These are phyloP conservation scores for Alternaria sp. DNA, from an alignment of 2,329 filamentous ascomycete species.

Conservation along the genomic window DNA sequence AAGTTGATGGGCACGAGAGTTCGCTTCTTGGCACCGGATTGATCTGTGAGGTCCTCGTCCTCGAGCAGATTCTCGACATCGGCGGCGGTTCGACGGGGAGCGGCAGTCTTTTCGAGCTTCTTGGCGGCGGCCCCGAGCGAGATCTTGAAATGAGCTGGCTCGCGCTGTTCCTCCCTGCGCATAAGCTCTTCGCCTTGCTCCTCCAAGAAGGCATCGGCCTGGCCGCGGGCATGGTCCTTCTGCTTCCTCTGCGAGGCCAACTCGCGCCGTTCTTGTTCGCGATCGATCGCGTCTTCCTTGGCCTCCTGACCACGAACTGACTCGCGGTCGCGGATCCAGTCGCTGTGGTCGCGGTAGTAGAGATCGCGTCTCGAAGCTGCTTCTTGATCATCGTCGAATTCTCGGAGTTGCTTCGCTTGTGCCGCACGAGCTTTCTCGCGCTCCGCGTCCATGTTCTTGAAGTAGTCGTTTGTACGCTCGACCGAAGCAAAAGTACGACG, in stretches of 20 bases:
- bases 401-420: slow-evolving; percentile 72
- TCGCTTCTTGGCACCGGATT: slow-evolving; percentile 70
- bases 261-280: slow-evolving; percentile 78
- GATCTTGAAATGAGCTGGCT: slow-evolving; percentile 82
- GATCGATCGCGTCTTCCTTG: slow-evolving; percentile 80
- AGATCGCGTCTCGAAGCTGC: slow-evolving; percentile 71
- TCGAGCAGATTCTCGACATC: slow-evolving; percentile 95
- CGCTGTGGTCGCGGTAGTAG: slow-evolving; percentile 86
- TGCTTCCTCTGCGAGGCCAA: slow-evolving; percentile 71
- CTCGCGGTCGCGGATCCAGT: slow-evolving; percentile 83
- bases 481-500: slow-evolving; percentile 81
- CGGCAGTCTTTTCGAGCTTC: slow-evolving; percentile 64
- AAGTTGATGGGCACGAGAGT: slow-evolving; percentile 64
- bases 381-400: slow-evolving; percentile 94
- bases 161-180: slow-evolving; percentile 51
- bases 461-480: slow-evolving; percentile 81
- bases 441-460: slow-evolving; percentile 74
- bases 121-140: slow-evolving; percentile 87
- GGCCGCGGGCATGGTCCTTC: slow-evolving; percentile 77
- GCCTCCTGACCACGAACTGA: slow-evolving; percentile 76
- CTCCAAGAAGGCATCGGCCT: slow-evolving; percentile 91
- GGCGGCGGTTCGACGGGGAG: slow-evolving; percentile 77
- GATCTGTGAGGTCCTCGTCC: slow-evolving; percentile 78
- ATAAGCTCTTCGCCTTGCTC: slow-evolving; percentile 78
- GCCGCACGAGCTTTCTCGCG: slow-evolving; percentile 68